Conservation (phyloP, 257 asterid genomes). For the Nicotiana benthamiana region DNA sequence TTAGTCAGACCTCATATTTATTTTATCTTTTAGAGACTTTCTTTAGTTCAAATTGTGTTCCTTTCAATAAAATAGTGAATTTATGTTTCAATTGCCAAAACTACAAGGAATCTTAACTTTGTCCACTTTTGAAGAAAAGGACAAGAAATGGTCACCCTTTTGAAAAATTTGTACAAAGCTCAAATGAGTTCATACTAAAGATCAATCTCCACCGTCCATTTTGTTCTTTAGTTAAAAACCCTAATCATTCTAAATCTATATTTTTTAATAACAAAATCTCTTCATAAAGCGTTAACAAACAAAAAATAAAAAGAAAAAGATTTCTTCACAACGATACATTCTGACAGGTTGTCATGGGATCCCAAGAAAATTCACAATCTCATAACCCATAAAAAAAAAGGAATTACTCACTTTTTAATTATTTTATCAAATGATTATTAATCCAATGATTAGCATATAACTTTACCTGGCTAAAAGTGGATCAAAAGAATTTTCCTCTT, state of each 20-base stretch:
- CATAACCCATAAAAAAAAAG: slow-evolving; percentile 1
- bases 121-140: slow-evolving; percentile 49
- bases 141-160: slow-evolving; percentile 42
- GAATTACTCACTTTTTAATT: background rate
- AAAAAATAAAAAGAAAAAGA: background rate
- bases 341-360: slow-evolving; percentile 23
- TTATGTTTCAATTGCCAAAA: background rate
- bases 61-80: background rate
- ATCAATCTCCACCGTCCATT: slow-evolving; percentile 33
- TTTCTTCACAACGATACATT: slow-evolving; percentile 7
- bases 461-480: slow-evolving; percentile 1
- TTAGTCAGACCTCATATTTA: background rate
- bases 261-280: slow-evolving; percentile 7
- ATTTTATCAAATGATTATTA: background rate
- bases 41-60: background rate
- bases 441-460: background rate
- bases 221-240: slow-evolving; percentile 30
- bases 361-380: slow-evolving; percentile 23
- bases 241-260: slow-evolving; percentile 31
- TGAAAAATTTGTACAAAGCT: slow-evolving; percentile 29
- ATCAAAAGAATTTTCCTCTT: background rate
- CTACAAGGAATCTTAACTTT: slow-evolving; percentile 46
- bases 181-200: background rate
- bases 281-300: background rate
- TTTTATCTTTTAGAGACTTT: background rate